Percentiles rank a stretch among this genome's conserved stretches.
Evolutionary conservation across 2,329 filamentous ascomycete genomes (phyloP).

Genomic region (Pezicula neosporulosa): DNA sequence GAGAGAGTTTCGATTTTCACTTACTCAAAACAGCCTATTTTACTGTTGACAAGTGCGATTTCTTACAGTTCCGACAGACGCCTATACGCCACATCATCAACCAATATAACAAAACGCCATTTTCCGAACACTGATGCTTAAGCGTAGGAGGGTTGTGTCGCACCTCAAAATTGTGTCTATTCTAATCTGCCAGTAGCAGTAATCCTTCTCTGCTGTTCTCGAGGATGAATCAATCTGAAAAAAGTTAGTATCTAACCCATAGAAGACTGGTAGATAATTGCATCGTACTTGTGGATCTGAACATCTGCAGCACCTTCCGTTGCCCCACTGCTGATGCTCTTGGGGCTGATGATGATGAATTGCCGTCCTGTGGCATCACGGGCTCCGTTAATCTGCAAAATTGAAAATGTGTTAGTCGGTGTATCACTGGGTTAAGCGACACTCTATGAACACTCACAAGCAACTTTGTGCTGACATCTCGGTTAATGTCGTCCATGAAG

Average conservation of each 20-base stretch:
- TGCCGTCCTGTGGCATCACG: conserved; percentile 85
- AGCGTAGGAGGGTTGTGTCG: too few relatives aligned
- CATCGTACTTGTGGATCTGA: conserved; percentile 65
- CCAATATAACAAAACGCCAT: background rate
- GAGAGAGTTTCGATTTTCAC: too few relatives aligned
- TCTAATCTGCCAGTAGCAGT: conserved; percentile 5
- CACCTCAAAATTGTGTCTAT: background rate
- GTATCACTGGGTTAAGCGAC: background rate
- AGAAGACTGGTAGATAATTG: conserved; percentile 16
- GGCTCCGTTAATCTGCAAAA: conserved; percentile 70
- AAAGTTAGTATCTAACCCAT: conserved; percentile 1
- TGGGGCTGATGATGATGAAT: conserved; percentile 95
- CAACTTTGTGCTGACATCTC: conserved; percentile 89
- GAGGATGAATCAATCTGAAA: conserved; percentile 53
- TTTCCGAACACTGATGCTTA: background rate
- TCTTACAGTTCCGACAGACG: too few relatives aligned
- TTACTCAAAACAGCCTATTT: background rate
- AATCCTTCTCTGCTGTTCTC: conserved; percentile 39
- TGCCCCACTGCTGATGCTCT: conserved; percentile 65
- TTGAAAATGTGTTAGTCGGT: conserved; percentile 9
- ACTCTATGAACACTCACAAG: conserved; percentile 57
- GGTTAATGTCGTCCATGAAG: conserved; percentile 98
- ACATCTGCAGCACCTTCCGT: conserved; percentile 64
- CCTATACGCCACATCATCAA: too few relatives aligned
- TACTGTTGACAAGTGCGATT: too few relatives aligned